These are phyloP conservation scores for Golubevia sp. DNA, from an alignment of 1,284 basidiomycete genomes.

Conservation along the genomic window DNA sequence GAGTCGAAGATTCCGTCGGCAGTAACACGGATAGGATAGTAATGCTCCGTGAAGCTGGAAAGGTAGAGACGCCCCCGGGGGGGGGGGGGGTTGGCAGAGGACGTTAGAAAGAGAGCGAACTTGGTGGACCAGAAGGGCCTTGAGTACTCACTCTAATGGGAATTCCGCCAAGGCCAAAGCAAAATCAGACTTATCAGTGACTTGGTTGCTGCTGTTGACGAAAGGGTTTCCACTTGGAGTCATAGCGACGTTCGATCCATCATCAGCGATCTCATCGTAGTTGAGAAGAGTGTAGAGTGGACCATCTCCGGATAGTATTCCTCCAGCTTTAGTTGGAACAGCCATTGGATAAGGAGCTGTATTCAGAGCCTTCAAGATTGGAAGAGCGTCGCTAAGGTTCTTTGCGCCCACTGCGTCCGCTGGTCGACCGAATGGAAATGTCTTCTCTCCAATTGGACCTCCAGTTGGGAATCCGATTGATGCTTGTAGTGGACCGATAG, in stretches of 20 bases:
- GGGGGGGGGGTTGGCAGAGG: too few relatives aligned
- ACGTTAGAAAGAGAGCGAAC: background rate
- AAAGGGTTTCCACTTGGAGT: constrained; percentile 8
- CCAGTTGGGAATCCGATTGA: constrained; percentile 7
- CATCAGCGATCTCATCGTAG: constrained; percentile 9
- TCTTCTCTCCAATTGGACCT: constrained; percentile 1
- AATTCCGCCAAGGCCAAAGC: constrained; percentile 6
- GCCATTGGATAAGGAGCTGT: constrained; percentile 3
- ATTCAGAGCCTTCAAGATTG: background rate
- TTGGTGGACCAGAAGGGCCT: too few relatives aligned
- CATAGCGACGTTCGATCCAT: constrained; percentile 9
- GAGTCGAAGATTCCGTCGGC: background rate
- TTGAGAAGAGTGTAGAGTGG: constrained; percentile 9
- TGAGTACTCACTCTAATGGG: constrained; percentile 1
- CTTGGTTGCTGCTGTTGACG: constrained; percentile 5
- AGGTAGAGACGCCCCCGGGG: too few relatives aligned
- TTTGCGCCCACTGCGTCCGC: background rate
- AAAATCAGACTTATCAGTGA: constrained; percentile 7
- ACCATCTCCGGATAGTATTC: background rate
- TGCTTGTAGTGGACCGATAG: constrained; percentile 7
- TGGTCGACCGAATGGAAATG: background rate
- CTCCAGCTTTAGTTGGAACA: constrained; percentile 1
- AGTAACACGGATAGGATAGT: constrained; percentile 7
- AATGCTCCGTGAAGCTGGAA: constrained; percentile 7
- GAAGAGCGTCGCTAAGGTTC: background rate